Evolutionary conservation across 768 basidiomycete species (phyloP).

Genomic region (Tylopilus plumbeoviolaceoides): DNA sequence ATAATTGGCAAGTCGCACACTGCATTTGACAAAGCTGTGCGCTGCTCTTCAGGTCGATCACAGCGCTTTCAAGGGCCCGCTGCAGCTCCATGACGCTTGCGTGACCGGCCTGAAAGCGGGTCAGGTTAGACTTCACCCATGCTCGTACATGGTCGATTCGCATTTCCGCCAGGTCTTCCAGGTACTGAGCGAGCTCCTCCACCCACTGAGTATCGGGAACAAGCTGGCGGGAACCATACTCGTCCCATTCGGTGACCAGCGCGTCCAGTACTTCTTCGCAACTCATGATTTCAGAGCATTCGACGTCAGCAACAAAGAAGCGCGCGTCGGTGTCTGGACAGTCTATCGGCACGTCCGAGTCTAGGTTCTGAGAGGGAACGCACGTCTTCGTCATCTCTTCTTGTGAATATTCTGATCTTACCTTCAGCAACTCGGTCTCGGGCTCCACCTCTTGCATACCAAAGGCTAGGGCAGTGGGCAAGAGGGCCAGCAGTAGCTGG

Average conservation of each 20-base stretch:
- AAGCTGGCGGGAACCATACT: slow-evolving; percentile 30
- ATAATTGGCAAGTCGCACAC: slow-evolving; percentile 46
- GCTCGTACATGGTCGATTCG: slow-evolving; percentile 44
- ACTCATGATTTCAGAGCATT: slow-evolving; percentile 10
- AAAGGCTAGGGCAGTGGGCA: slow-evolving; percentile 45
- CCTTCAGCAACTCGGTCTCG: slow-evolving; percentile 48
- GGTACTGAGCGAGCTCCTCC: slow-evolving; percentile 34
- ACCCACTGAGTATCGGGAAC: slow-evolving; percentile 42
- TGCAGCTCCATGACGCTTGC: slow-evolving; percentile 43
- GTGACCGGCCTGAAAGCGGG: slow-evolving; percentile 44
- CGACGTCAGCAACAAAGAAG: slow-evolving; percentile 32
- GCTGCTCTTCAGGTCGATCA: slow-evolving; percentile 45
- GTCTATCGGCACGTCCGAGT: slow-evolving; percentile 42
- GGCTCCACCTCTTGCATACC: slow-evolving; percentile 47
- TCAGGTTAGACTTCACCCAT: slow-evolving; percentile 49
- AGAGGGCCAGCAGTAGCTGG: slow-evolving; percentile 36
- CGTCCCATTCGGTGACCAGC: slow-evolving; percentile 30
- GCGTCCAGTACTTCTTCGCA: slow-evolving; percentile 9
- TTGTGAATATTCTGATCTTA: slow-evolving; percentile 12
- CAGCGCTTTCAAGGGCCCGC: slow-evolving; percentile 38
- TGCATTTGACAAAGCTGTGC: slow-evolving; percentile 49
- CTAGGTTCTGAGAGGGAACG: slow-evolving; percentile 43
- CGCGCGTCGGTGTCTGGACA: slow-evolving; percentile 32
- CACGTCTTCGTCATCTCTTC: neutral
- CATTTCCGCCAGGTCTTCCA: slow-evolving; percentile 40